These are phyloP conservation scores for Fusarium fracticaudum DNA, from an alignment of 2,329 filamentous ascomycete species.

Conservation along the genomic window DNA sequence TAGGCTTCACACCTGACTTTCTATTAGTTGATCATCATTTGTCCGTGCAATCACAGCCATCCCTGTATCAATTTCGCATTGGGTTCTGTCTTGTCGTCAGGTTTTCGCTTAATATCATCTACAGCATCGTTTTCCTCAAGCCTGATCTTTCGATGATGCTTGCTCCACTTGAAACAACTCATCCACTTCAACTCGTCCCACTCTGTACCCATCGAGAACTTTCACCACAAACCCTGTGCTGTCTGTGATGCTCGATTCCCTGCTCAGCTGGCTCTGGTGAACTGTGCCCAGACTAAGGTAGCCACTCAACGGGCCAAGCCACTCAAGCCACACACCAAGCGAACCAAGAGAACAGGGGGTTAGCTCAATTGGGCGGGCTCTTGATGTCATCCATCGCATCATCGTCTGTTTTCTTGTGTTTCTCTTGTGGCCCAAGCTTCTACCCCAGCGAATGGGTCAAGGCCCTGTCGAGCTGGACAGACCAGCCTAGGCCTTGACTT, in stretches of 20 bases:
- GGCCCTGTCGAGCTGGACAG: conserved; percentile 34
- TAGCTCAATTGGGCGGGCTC: conserved; percentile 14
- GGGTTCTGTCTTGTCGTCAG: conserved; percentile 16
- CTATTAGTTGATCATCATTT: background rate
- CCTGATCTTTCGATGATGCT: background rate
- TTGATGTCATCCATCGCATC: conserved; percentile 44
- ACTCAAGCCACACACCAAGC: conserved; percentile 33
- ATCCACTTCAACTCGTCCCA: conserved; percentile 10
- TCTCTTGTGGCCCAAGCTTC: conserved; percentile 16
- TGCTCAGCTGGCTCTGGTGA: conserved; percentile 39
- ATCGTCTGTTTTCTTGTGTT: conserved; percentile 18
- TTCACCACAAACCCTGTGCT: background rate
- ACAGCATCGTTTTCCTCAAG: conserved; percentile 5
- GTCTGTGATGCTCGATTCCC: conserved; percentile 15
- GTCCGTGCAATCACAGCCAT: background rate
- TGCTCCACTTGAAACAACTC: conserved; percentile 21
- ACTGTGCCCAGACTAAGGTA: conserved; percentile 22
- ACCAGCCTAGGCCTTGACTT: conserved; percentile 1
- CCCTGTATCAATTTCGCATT: conserved; percentile 9
- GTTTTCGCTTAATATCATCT: conserved; percentile 20
- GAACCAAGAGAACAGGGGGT: conserved; percentile 29
- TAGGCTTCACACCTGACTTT: background rate
- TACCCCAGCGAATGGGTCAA: background rate
- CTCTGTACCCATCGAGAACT: conserved; percentile 17
- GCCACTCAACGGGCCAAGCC: conserved; percentile 27